Evolutionary conservation across 495 filamentous ascomycete species (phyloP).

Genomic region (Penicillium taxi): DNA sequence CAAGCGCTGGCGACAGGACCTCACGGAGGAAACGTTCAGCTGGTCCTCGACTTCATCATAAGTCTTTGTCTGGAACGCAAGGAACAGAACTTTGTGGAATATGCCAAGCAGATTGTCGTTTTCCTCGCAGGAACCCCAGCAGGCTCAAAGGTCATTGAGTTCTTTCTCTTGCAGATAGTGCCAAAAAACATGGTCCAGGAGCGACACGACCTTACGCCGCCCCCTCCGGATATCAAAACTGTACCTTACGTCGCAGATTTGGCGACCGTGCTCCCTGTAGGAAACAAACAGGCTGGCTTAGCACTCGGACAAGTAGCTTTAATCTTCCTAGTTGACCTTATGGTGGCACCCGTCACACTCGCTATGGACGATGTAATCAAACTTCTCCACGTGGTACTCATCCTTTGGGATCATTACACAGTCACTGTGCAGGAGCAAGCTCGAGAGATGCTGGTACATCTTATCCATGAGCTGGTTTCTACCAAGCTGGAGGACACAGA

Average conservation of each 20-base stretch:
- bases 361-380: slow-evolving; percentile 69
- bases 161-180: slow-evolving; percentile 78
- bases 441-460: slow-evolving; percentile 93
- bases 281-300: slow-evolving; percentile 83
- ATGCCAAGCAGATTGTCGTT: slow-evolving; percentile 94
- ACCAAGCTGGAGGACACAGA: slow-evolving; percentile 75
- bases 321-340: slow-evolving; percentile 89
- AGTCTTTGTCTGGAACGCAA: slow-evolving; percentile 81
- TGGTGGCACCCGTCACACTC: slow-evolving; percentile 83
- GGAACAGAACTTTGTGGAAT: slow-evolving; percentile 96
- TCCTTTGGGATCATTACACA: slow-evolving; percentile 94
- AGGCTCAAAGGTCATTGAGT: slow-evolving; percentile 87
- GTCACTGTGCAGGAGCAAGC: slow-evolving; percentile 94
- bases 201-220: slow-evolving; percentile 61
- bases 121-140: slow-evolving; percentile 88
- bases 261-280: slow-evolving; percentile 67
- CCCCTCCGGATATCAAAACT: slow-evolving; percentile 63
- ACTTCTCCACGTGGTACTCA: slow-evolving; percentile 81
- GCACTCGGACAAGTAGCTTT: slow-evolving; percentile 88
- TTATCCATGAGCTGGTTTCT: slow-evolving; percentile 94
- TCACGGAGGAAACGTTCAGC: slow-evolving; percentile 87
- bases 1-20: slow-evolving; percentile 91
- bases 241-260: slow-evolving; percentile 89
- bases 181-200: slow-evolving; percentile 89
- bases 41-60: slow-evolving; percentile 94